Evolutionary conservation across 176 grass and related monocot genomes (phyloP), one percentile per base, ranked within the genome.

Genomic region (Avena insularis): DNA sequence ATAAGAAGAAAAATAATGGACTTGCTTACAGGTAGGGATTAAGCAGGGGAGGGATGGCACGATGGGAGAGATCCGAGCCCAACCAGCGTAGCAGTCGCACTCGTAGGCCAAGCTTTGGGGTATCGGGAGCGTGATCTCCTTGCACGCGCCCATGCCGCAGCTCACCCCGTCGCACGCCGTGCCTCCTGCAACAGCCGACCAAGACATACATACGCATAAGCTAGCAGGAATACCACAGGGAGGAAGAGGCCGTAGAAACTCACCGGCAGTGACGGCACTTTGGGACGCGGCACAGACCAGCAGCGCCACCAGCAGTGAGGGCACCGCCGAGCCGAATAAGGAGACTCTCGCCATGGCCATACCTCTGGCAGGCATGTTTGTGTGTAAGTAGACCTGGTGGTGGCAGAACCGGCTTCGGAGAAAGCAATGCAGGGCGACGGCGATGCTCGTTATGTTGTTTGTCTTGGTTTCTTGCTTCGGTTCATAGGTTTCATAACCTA

Each of bases 71-170:
- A 70, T 9, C 29, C 43, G 12, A 12, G 73, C 54, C 89, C 84
- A 90, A 0, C 89, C 89, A 19, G 56, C 3, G 33, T 83, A 12
- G 79, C 84, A 90, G 50, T 46, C 35, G 74, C 89, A 90, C 40
- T 79, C 21, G 65, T 36, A 90, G 54, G 16, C 17, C 4, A 55
- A 13, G 51, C 14, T 54, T 5, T 10, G 12, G 0, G 3, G 17
- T 16, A 6, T n/a, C 9, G 69, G 19, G 5, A 23, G 46, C 1
- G 46, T 8, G 46, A 9, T 47, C 46, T 79, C 89, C 9, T 10
- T 14, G 84, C 89, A 90, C 1, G 3, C 3, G 56, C 84, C 89
- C 73, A 19, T 74, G 73, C 56, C 73, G 73, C 89, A 90, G 15
- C 6, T 19, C 14, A 36, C 84, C 20, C 15, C 27, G n/a, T 83